phyloP scores from a whole-genome alignment of 768 basidiomycete genomes.

The Amanita molliuscula region DNA sequence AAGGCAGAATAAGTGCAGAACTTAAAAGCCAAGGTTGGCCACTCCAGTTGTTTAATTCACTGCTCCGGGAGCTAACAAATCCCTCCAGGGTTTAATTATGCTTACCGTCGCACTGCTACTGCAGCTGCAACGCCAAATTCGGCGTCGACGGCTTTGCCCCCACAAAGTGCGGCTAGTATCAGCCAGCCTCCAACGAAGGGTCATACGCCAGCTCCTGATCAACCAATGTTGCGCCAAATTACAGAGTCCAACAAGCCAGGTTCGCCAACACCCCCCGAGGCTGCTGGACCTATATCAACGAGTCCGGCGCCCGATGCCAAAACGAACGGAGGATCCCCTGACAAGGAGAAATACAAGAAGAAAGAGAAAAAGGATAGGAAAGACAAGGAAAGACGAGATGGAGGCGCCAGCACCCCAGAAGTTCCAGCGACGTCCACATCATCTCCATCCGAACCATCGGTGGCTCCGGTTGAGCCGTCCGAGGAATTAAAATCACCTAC shows the following conservation, averaged over 20 bases:
- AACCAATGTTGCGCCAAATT: constrained; percentile 19
- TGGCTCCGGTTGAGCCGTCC: constrained; percentile 16
- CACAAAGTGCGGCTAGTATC: constrained; percentile 21
- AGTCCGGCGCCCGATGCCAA: neutral
- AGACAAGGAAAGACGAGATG: constrained; percentile 41
- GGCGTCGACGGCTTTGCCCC: constrained; percentile 37
- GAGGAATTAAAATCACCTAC: constrained; percentile 44
- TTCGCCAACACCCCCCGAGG: constrained; percentile 25
- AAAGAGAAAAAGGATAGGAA: constrained; percentile 54
- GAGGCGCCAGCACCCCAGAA: constrained; percentile 20
- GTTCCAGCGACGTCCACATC: constrained; percentile 21
- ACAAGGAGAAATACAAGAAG: constrained; percentile 47
- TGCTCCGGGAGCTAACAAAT: neutral
- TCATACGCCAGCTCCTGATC: constrained; percentile 25
- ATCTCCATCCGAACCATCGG: constrained; percentile 16
- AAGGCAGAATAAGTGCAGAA: constrained; percentile 87
- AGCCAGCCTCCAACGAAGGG: constrained; percentile 27
- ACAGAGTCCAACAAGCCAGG: constrained; percentile 26
- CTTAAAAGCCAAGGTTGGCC: constrained; percentile 77
- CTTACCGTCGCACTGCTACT: constrained; percentile 72
- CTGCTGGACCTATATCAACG: constrained; percentile 11
- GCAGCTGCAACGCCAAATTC: constrained; percentile 51
- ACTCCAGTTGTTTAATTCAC: constrained; percentile 11
- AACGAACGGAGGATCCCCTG: constrained; percentile 18
- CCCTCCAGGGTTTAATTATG: constrained; percentile 83